Base-by-base conservation (phyloP, 768 basidiomycete genomes). In the Rhodosporidiobolus sp. region DNA sequence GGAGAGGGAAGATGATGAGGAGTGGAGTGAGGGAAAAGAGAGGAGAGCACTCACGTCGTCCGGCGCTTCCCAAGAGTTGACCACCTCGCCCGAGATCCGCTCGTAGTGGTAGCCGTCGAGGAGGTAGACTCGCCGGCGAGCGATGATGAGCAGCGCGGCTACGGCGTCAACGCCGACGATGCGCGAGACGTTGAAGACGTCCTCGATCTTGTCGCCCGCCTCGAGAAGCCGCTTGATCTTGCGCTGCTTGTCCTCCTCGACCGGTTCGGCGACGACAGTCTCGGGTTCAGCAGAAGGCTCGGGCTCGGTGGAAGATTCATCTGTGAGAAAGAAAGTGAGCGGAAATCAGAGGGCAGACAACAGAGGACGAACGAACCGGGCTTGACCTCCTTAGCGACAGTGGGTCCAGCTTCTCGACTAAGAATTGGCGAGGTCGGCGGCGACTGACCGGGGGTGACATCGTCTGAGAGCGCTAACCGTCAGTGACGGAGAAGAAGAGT, bases 131-230 rank as follows among this genome's bases (percentile, higher is more conserved):
- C 94, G 90, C 3, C 87, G 88, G 56, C 85, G 86, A 20, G 93
- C 94, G 24, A 94, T 86, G 61, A 97, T 94, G 34, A 97, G 83
- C 14, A 96, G 84, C 0, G 94, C 94, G 67, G 93, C 92, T 90
- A 77, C 49, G 54, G 52, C 20, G 32, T 96, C 94, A 8, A 97
- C 91, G 1, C 94, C 94, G 22, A 87, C 88, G 60, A 96, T 87
- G 20, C 92, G 86, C 11, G 91, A 90, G 58, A 94, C 91, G 19
- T 94, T 97, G 63, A 86, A 86, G 12, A 91, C 87, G 22, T 88
- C 91, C 74, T 94, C 91, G 48, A 97, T 91, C 14, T 93, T 86
- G 79, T 97, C 94, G 7, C 91, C 91, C 32, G 90, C 87, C 79
- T 94, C 91, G 34, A 95, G 84, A 69, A 93, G 89, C 77, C 92